Evolutionary conservation across 768 basidiomycete genomes (phyloP).

Genomic region (Tulasnella calospora): DNA sequence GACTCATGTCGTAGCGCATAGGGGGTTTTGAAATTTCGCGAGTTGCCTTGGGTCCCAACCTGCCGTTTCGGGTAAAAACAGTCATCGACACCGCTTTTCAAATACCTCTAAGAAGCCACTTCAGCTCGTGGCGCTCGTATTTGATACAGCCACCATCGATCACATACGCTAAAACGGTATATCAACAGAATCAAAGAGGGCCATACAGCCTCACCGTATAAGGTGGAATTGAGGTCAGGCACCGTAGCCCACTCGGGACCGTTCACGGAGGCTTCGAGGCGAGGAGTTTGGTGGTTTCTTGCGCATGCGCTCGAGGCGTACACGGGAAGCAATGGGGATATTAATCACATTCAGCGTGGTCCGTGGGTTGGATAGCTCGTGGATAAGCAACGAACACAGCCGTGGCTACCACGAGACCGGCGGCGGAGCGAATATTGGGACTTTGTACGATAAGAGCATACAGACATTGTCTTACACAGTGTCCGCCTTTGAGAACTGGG

Average conservation of each 20-base stretch:
- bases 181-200: background rate
- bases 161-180: background rate
- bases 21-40: background rate
- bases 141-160: background rate
- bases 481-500: background rate
- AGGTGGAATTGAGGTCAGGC: too few relatives aligned
- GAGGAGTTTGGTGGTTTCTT: background rate
- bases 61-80: background rate
- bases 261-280: background rate
- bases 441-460: background rate
- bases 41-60: background rate
- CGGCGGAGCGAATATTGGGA: background rate
- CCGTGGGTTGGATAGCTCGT: background rate
- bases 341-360: background rate
- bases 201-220: background rate
- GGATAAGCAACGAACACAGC: background rate
- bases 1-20: background rate
- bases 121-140: background rate
- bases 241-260: background rate
- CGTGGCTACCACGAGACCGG: background rate
- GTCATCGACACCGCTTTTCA: background rate
- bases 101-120: background rate
- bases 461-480: background rate
- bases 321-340: background rate
- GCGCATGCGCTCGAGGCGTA: background rate